A percentile compares a stretch with the other conserved stretches of the same genome.
Conservation (phyloP, 768 basidiomycete species). For the Zangia roseola region DNA sequence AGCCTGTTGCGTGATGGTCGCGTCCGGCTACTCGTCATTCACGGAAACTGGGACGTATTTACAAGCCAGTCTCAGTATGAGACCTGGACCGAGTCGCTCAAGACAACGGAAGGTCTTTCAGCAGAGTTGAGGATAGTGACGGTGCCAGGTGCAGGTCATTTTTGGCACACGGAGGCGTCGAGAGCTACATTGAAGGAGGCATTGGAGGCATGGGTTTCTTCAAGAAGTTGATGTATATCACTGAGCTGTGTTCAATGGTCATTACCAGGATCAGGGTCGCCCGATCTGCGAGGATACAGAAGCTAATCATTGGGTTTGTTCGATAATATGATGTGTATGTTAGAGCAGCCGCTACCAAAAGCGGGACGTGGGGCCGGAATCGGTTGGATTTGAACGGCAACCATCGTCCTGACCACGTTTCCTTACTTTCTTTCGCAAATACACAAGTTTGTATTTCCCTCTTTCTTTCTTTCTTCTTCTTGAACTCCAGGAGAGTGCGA, state of each 20-base stretch:
- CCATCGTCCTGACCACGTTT: slow-evolving; percentile 24
- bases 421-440: slow-evolving; percentile 5
- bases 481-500: slow-evolving; percentile 21
- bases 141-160: slow-evolving; percentile 57
- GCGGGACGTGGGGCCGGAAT: slow-evolving; percentile 1
- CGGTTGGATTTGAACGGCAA: slow-evolving; percentile 19
- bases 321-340: too few species aligned
- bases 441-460: slow-evolving; percentile 14
- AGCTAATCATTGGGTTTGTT: slow-evolving; percentile 47
- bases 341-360: slow-evolving; percentile 22
- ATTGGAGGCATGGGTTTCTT: slow-evolving; percentile 21
- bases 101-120: slow-evolving; percentile 15
- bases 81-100: slow-evolving; percentile 49
- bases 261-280: slow-evolving; percentile 9
- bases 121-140: slow-evolving; percentile 34
- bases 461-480: not conserved
- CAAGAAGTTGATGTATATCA: too few species aligned
- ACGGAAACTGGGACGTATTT: slow-evolving; percentile 72
- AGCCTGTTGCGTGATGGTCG: slow-evolving; percentile 45
- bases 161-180: slow-evolving; percentile 51
- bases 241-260: not conserved
- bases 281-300: too few species aligned
- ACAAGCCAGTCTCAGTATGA: slow-evolving; percentile 55
- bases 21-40: slow-evolving; percentile 59
- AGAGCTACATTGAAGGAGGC: slow-evolving; percentile 18